phyloP scores from a whole-genome alignment of 169 alveolate species.

The Ichthyophthirius multifiliis region DNA sequence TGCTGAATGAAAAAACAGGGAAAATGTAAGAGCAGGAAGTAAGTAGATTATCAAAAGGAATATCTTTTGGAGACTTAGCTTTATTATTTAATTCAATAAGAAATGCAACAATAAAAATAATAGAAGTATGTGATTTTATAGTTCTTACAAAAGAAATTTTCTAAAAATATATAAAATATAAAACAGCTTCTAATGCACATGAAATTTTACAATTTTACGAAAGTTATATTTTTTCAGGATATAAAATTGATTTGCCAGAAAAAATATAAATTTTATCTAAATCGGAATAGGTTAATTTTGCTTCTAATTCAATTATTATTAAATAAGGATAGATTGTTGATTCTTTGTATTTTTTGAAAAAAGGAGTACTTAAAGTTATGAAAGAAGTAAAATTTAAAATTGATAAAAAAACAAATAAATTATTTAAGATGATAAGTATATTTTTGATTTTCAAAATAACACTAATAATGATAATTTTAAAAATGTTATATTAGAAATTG shows the following conservation, averaged over 20 bases:
- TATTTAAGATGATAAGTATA: neutral
- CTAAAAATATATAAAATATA: neutral
- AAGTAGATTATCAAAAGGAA: neutral
- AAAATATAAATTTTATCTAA: slow-evolving; percentile 5
- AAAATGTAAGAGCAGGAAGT: neutral
- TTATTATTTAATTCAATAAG: neutral
- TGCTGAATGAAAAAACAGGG: neutral
- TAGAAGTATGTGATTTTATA: neutral
- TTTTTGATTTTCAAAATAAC: neutral
- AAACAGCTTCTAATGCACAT: slow-evolving; percentile 1
- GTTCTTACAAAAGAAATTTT: neutral
- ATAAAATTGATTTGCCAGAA: neutral
- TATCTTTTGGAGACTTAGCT: slow-evolving; percentile 2
- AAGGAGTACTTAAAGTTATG: neutral
- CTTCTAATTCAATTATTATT: neutral
- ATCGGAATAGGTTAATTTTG: neutral
- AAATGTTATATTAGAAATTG: neutral
- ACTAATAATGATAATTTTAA: neutral
- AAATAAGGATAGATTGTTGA: neutral
- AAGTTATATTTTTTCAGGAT: neutral
- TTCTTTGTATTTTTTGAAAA: neutral
- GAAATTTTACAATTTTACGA: neutral
- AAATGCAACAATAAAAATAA: neutral
- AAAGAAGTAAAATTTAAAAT: neutral
- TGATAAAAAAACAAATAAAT: neutral